Evolutionary conservation across 495 filamentous ascomycete species (phyloP).

Genomic region (Hypoxylon subgilvum): DNA sequence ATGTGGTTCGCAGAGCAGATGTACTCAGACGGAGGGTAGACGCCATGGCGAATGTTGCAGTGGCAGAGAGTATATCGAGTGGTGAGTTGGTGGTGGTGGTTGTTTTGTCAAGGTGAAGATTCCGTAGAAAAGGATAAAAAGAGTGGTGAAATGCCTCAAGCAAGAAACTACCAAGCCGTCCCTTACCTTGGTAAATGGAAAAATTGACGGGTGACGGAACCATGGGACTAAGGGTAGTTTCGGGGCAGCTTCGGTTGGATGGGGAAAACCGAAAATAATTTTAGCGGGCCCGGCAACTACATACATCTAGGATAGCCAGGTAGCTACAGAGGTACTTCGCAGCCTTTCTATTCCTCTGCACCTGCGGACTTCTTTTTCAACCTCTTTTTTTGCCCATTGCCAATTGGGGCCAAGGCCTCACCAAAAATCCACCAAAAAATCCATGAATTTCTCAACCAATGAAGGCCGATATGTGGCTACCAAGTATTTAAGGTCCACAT

Average conservation of each 20-base stretch:
- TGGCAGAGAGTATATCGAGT: conserved; percentile 30
- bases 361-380: too few relatives aligned
- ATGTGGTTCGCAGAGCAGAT: conserved; percentile 74
- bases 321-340: conserved; percentile 14
- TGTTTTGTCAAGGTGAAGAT: conserved; percentile 27
- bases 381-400: neutral
- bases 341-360: too few relatives aligned
- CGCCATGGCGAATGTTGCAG: conserved; percentile 66
- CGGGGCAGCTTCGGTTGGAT: conserved; percentile 38
- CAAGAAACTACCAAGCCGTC: conserved; percentile 17
- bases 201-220: conserved; percentile 27
- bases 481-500: conserved; percentile 27
- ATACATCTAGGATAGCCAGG: neutral
- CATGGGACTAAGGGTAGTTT: too few relatives aligned
- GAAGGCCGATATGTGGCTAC: too few relatives aligned
- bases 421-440: conserved; percentile 18
- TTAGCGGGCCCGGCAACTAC: conserved; percentile 33
- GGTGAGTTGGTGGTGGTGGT: conserved; percentile 29
- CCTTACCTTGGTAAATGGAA: conserved; percentile 38
- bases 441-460: conserved; percentile 20
- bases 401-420: conserved; percentile 27
- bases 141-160: conserved; percentile 40
- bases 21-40: conserved; percentile 77
- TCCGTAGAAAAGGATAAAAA: conserved; percentile 42
- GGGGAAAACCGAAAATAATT: conserved; percentile 32